Base-by-base conservation (phyloP, 768 basidiomycete genomes). In the Kockovaella imperatae region DNA sequence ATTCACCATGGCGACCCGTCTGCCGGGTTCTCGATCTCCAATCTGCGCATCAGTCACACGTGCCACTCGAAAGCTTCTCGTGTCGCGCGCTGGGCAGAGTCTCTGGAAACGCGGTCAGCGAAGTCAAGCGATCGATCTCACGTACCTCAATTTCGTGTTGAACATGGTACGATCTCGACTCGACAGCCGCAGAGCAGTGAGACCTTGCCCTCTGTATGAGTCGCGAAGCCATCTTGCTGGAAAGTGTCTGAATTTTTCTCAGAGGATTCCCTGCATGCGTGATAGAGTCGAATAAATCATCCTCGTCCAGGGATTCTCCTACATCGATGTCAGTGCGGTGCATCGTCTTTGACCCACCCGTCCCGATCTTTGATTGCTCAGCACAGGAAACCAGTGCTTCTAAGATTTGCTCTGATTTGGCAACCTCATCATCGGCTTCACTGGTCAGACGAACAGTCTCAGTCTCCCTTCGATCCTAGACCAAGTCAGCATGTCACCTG, bases 11-110 rank as follows among this genome's bases (percentile, higher is more conserved):
- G 82, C 89, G 1, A 72, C 75, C n/a, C n/a, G n/a, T 42, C 86
- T 77, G 50, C 78, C 73, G 0, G 77, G 75, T 43, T 77, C 74
- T 51, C 77, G 75, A 0, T 62, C 56, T 29, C 75, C 78, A 62
- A 86, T n/a, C 20, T 39, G 31, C 2, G 67, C 64, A 49, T 71
- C 90, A 54, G 78, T 73, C 14, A 83, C 76, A 13, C 81, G 74
- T 14, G 89, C 62, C 4, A 91, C 79, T 35, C 87, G 76, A 72
- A 93, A 89, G 43, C 76, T 80, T 34, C 82, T 79, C 11, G 88
- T 81, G 20, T 85, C 72, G 5, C 90, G 80, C 2, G 80, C 76
- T 3, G 89, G 88, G 59, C 82, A 89, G 68, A 71, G 81, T 83
- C 62, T 21, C 54, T 55, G 32, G n/a, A 45, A 79, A 69, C 14